A percentile compares a stretch with the other conserved stretches of the same genome.
phyloP scores from a whole-genome alignment of 1,284 basidiomycete genomes.

The Coniferiporia sulphurascens region DNA sequence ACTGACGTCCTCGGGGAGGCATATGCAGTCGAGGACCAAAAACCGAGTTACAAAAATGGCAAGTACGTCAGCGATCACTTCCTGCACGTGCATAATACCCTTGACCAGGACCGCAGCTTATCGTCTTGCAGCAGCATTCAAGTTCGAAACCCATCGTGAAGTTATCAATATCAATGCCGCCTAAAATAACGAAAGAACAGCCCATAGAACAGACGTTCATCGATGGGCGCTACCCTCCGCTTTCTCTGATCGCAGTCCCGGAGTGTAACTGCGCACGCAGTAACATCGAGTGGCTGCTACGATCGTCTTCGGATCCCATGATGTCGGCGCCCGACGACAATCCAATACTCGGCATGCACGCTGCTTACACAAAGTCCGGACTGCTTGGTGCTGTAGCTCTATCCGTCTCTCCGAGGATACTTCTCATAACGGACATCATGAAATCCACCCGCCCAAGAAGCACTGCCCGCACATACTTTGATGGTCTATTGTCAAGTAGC shows the following conservation, averaged over 20 bases:
- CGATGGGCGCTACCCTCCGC: not conserved
- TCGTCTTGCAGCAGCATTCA: not conserved
- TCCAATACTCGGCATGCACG: slow-evolving; percentile 3
- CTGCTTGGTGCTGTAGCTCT: not conserved
- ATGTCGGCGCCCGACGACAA: not conserved
- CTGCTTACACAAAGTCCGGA: slow-evolving; percentile 4
- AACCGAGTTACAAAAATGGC: not conserved
- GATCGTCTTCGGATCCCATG: not conserved
- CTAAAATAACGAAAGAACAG: not conserved
- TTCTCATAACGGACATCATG: slow-evolving; percentile 6
- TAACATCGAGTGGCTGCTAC: slow-evolving; percentile 3
- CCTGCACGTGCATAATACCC: not conserved
- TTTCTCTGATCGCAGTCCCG: not conserved
- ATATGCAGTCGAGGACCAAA: not conserved
- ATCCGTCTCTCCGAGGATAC: not conserved
- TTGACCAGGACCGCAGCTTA: slow-evolving; percentile 22
- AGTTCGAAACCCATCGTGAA: too few relatives aligned
- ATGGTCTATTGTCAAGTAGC: not conserved
- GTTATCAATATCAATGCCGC: not conserved
- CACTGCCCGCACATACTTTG: not conserved
- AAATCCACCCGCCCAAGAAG: not conserved
- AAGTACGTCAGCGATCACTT: not conserved
- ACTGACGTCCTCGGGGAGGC: not conserved
- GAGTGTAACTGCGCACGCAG: not conserved
- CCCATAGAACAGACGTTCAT: slow-evolving; percentile 3